Evolutionary conservation across 306 rosid species (phyloP), one percentile per base, ranked within the genome.

Genomic region (Prunus kanzakura): DNA sequence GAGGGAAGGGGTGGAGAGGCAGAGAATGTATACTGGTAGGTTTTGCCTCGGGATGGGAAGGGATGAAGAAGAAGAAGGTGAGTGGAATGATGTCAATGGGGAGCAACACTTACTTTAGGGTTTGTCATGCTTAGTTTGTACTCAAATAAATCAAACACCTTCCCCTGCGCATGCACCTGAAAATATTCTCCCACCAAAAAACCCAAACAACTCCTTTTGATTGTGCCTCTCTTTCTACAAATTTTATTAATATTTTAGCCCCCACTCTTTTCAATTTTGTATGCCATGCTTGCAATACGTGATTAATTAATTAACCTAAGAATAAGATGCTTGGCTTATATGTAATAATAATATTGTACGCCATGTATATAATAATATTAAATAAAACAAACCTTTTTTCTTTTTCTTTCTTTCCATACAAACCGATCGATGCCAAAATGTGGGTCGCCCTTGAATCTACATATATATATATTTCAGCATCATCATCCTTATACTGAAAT

Each of bases 71-170:
- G 90, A 88, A 92, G 96, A 84, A 85, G 93, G 98, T 94, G 97
- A 95, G 97, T 87, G 97, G 89, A 95, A 92, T 95, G 98, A 95
- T 95, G 90, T 85, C 84, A 84, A 91, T 80, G 74, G 97, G 93
- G 88, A 91, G 88, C 90, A 87, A 81, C 85, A 62, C 91, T 87
- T 82, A 86, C 97, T 92, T 94, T 94, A 94, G 98, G 95, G 91
- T 87, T 91, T 87, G 64, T 80, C 96, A 91, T 94, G 97, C 97
- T 90, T 91, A 84, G 86, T 87, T 90, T 94, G 75, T 79, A 94
- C 98, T 94, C 97, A 94, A 93, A 85, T 79, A 81, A 86, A 81
- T 85, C 87, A 84, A 83, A 65, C 80, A 65, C 75, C 76, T 83
- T 46, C 63, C 43, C 61, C 74, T 67, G 77, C 74, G 97, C 98